Evolutionary conservation across 73 alveolate genomes (phyloP).

Genomic region (Tetrahymena thermophila): DNA sequence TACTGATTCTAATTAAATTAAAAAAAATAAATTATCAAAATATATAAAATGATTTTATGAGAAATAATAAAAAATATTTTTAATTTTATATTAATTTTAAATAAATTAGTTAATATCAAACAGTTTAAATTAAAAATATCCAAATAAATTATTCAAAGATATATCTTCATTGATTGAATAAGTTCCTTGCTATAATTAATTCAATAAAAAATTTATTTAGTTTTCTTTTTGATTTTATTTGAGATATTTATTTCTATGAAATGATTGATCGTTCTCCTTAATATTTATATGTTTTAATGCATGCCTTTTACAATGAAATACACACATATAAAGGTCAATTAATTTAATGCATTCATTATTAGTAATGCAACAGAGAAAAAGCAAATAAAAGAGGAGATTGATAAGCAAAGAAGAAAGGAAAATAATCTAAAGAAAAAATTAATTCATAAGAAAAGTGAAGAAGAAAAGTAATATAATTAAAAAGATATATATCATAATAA

Average conservation of each 20-base stretch:
- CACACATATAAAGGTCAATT: background rate
- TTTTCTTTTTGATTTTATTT: background rate
- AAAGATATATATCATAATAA: background rate
- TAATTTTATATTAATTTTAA: no score
- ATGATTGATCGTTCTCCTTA: no score
- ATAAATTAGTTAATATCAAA: no score
- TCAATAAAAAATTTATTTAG: background rate
- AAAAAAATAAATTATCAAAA: no score
- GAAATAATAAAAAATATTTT: no score
- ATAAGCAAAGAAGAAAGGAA: background rate
- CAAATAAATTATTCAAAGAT: background rate
- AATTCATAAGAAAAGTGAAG: conserved; percentile 1
- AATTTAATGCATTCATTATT: background rate
- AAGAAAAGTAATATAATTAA: background rate
- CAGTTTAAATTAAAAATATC: background rate
- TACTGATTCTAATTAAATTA: no score
- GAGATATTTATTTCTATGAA: background rate
- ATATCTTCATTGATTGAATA: background rate
- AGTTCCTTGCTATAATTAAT: background rate
- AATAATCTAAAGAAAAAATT: background rate
- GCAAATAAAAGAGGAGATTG: background rate
- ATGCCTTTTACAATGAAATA: background rate
- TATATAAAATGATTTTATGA: no score
- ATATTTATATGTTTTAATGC: background rate
- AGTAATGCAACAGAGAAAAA: background rate